Evolutionary conservation across 2,329 filamentous ascomycete genomes (phyloP), one percentile per base, ranked within the genome.

Genomic region (Neofusicoccum cordaticola): DNA sequence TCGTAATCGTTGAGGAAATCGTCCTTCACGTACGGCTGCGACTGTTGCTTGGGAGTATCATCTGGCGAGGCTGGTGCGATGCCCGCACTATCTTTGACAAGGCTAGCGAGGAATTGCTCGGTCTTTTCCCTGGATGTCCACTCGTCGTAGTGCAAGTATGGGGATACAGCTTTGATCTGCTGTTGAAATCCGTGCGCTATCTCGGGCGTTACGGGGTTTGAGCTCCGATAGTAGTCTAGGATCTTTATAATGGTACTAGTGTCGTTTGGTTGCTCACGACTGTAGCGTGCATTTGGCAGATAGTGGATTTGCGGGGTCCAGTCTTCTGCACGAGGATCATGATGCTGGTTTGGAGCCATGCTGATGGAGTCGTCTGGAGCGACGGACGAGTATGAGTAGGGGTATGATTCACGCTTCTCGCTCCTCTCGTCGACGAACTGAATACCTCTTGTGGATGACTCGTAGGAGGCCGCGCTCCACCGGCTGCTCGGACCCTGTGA

Each of bases 81-180:
- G 27, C 34, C 35, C 12, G 35, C 19, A 17, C n/a, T 56, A 13
- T 77, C 75, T 65, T 74, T 76, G 35, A 78, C 64, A n/a, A 79
- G 61, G 66, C 84, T 78, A 64, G 84, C 80, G 4, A 86, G 72
- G 70, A 84, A 86, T n/a, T 84, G 78, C 66, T 84, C 82, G 2
- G 82, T 84, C 2, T 83, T 82, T 64, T 83, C 82, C 64, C 82
- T 83, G 1, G 83, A 82, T 60, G 84, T 82, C 81, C 83, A 86
- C n/a, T 52, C 53, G 9, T 58, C 61, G 19, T 63, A 52, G 7
- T 81, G 81, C 65, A 83, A 78, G 67, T 81, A 81, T n/a, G 82
- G 83, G 11, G 83, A 83, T n/a, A 80, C 76, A 5, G 78, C 76
- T 44, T 82, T 76, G 4, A 81, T 73, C 65, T 81, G 77, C 48